phyloP scores from a whole-genome alignment of 306 rosid species.

The Geum urbanum region DNA sequence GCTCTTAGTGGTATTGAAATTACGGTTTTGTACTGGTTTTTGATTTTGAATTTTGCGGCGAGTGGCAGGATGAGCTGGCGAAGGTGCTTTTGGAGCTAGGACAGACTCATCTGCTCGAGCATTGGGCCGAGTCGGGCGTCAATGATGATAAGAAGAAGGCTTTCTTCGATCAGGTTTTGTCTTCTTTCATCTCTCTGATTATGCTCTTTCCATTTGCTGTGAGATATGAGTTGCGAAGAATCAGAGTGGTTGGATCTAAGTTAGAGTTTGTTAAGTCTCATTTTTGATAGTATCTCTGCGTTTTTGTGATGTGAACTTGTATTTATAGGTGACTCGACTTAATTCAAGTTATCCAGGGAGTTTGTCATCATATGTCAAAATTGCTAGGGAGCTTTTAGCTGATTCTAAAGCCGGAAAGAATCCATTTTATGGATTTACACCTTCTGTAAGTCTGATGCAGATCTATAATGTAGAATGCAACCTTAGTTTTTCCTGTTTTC shows the following conservation, averaged over 20 bases:
- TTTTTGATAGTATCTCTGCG: not conserved
- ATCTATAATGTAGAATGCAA: not conserved
- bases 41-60: conserved; percentile 18
- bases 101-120: conserved; percentile 65
- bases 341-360: conserved; percentile 90
- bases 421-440: conserved; percentile 88
- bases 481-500: not conserved
- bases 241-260: not conserved
- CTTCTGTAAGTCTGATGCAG: conserved; percentile 64
- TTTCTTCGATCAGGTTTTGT: conserved; percentile 64
- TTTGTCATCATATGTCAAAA: conserved; percentile 62
- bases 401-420: conserved; percentile 84
- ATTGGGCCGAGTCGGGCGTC: conserved; percentile 72
- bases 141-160: conserved; percentile 69
- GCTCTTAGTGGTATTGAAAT: conserved; percentile 77
- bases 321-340: conserved; percentile 54
- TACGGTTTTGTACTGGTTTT: conserved; percentile 12
- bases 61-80: conserved; percentile 55
- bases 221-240: not conserved
- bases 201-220: not conserved
- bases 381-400: conserved; percentile 74
- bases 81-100: conserved; percentile 52
- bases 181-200: too few species aligned
- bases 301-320: conserved; percentile 17
- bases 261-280: not conserved